These are phyloP conservation scores for Narthecium ossifragum DNA, from an alignment of 106 monocot genomes.

Conservation along the genomic window DNA sequence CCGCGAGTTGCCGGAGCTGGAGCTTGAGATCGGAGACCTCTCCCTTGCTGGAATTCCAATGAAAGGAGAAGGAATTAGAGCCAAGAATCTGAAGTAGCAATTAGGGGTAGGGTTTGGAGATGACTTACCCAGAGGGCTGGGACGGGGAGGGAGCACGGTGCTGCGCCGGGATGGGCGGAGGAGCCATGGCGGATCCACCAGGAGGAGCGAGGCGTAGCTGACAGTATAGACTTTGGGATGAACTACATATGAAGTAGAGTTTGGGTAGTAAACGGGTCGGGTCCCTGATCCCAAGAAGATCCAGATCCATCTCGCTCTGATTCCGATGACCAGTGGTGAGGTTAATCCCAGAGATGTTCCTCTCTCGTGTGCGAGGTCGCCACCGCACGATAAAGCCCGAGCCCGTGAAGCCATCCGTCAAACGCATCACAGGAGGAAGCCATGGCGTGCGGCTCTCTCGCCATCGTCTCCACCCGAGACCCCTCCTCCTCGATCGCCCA, in stretches of 20 bases:
- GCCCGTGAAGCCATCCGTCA: too few species aligned
- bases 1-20: slow-evolving; percentile 93
- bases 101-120: slow-evolving; percentile 2
- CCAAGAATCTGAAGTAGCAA: not conserved
- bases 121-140: slow-evolving; percentile 79
- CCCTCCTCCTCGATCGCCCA: not conserved
- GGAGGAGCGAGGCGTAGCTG: too few species aligned
- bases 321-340: too few species aligned
- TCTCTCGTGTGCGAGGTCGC: not conserved
- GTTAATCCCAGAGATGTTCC: too few species aligned
- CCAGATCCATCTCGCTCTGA: too few species aligned
- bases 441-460: slow-evolving; percentile 2
- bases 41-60: slow-evolving; percentile 52
- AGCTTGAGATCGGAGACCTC: slow-evolving; percentile 97
- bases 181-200: slow-evolving; percentile 79
- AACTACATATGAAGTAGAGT: too few species aligned
- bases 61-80: not conserved
- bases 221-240: too few species aligned
- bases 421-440: not conserved
- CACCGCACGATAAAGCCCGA: not conserved
- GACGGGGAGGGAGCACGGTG: slow-evolving; percentile 46
- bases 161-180: slow-evolving; percentile 39
- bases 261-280: too few species aligned
- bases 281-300: too few species aligned
- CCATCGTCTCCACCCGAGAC: not conserved